Percentiles rank a stretch among this genome's conserved stretches.
phyloP scores from a whole-genome alignment of 1,139 yeast species.

The Blastobotrys apis region DNA sequence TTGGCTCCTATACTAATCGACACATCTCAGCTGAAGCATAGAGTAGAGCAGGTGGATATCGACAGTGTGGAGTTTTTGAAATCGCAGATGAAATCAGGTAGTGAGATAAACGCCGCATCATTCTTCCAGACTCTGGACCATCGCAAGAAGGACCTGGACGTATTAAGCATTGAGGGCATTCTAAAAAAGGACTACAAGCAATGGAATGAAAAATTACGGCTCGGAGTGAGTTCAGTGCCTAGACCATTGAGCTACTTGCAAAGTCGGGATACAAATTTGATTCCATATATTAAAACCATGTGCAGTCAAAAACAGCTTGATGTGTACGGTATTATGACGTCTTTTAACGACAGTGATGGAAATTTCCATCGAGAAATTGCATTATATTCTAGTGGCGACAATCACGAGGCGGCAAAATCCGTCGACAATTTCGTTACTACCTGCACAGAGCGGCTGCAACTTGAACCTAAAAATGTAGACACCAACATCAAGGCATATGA shows the following conservation, averaged over 20 bases:
- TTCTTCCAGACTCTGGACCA: constrained; percentile 44
- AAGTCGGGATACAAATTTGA: constrained; percentile 33
- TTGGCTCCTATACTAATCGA: constrained; percentile 70
- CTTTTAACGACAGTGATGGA: constrained; percentile 42
- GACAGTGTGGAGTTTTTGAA: constrained; percentile 34
- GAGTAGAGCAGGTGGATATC: constrained; percentile 53
- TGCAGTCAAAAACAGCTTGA: constrained; percentile 46
- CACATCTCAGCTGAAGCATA: constrained; percentile 58
- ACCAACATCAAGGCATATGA: constrained; percentile 36
- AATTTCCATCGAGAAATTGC: constrained; percentile 58
- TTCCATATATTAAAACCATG: constrained; percentile 12
- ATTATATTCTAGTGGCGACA: constrained; percentile 31
- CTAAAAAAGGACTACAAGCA: constrained; percentile 81
- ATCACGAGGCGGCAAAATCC: constrained; percentile 18
- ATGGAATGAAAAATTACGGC: constrained; percentile 44
- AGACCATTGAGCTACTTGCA: constrained; percentile 58
- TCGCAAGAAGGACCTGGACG: constrained; percentile 60
- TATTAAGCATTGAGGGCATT: constrained; percentile 55
- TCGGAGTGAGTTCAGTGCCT: constrained; percentile 74
- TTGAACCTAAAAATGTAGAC: constrained; percentile 22
- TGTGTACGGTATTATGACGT: constrained; percentile 56
- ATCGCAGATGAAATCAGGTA: background rate
- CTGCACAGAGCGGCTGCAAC: constrained; percentile 37
- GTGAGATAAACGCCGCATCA: constrained; percentile 8
- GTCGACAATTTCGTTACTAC: constrained; percentile 33